phyloP scores from a whole-genome alignment of 495 filamentous ascomycete species.

The Aspergillus coremiiformis region DNA sequence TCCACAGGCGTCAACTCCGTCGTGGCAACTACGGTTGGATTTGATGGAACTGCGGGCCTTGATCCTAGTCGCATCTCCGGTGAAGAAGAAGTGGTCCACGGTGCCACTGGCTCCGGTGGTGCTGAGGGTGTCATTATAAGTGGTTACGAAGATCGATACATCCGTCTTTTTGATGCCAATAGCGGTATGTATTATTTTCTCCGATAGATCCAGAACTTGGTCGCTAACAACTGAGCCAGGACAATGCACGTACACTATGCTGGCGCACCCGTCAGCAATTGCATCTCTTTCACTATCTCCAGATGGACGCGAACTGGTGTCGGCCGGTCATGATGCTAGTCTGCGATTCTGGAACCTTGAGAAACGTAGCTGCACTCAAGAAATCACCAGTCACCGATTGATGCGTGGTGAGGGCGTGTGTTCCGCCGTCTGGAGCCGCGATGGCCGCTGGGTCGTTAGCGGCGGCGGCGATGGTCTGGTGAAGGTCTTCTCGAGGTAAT shows the following conservation, averaged over 20 bases:
- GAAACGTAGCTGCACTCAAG: constrained; percentile 86
- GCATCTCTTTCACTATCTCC: constrained; percentile 84
- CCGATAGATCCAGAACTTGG: neutral
- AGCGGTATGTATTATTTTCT: constrained; percentile 62
- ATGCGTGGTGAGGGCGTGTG: constrained; percentile 96
- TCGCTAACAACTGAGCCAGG: constrained; percentile 50
- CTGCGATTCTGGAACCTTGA: constrained; percentile 97
- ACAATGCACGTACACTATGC: constrained; percentile 98
- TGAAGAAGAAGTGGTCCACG: constrained; percentile 64
- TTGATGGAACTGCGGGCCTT: constrained; percentile 62
- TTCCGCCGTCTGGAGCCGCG: constrained; percentile 85
- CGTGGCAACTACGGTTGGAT: constrained; percentile 76
- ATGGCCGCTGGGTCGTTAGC: constrained; percentile 89
- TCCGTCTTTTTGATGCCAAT: constrained; percentile 96
- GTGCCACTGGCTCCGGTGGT: constrained; percentile 78
- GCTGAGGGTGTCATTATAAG: constrained; percentile 90
- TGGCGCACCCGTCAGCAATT: constrained; percentile 88
- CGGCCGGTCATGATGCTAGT: constrained; percentile 88
- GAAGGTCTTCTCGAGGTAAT: constrained; percentile 77
- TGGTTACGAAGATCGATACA: constrained; percentile 90
- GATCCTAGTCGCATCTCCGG: constrained; percentile 52
- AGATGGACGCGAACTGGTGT: constrained; percentile 89
- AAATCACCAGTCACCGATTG: constrained; percentile 79
- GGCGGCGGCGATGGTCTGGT: constrained; percentile 95
- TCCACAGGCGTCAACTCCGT: constrained; percentile 82